A percentile compares a stretch with the other conserved stretches of the same genome.
phyloP scores from a whole-genome alignment of 2,329 filamentous ascomycete genomes.

The Conoideocrella luteorostrata region DNA sequence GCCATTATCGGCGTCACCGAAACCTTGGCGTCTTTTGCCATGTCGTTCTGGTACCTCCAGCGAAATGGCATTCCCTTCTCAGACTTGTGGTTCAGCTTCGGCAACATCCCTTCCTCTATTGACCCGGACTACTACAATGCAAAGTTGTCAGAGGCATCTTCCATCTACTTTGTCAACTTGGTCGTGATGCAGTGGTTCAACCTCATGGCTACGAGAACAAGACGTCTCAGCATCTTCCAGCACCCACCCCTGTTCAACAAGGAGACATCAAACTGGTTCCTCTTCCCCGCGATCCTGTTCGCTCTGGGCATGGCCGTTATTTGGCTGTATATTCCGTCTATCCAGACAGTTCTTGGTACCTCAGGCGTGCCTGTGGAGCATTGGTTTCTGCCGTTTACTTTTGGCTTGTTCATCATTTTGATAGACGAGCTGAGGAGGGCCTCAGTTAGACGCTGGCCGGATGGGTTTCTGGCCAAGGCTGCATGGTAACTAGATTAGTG shows the following conservation, averaged over 20 bases:
- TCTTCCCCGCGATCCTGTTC: constrained; percentile 67
- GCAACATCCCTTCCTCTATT: constrained; percentile 41
- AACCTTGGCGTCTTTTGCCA: constrained; percentile 53
- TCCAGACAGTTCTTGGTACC: constrained; percentile 57
- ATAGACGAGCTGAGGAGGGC: constrained; percentile 64
- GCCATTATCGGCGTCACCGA: constrained; percentile 61
- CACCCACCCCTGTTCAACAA: constrained; percentile 63
- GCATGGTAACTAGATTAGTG: constrained; percentile 45
- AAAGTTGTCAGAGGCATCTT: constrained; percentile 58
- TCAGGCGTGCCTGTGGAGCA: constrained; percentile 61
- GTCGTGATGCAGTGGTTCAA: constrained; percentile 82
- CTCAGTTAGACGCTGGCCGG: constrained; percentile 52
- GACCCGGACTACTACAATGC: constrained; percentile 47
- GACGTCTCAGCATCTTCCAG: constrained; percentile 61
- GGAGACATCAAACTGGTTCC: constrained; percentile 57
- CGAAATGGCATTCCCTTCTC: constrained; percentile 58
- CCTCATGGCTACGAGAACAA: constrained; percentile 61
- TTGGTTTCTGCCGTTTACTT: constrained; percentile 70
- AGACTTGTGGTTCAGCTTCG: constrained; percentile 63
- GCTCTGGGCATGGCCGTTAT: constrained; percentile 63
- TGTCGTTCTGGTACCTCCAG: constrained; percentile 61
- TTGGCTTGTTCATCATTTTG: constrained; percentile 52
- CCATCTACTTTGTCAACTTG: constrained; percentile 73
- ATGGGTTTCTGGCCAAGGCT: constrained; percentile 48
- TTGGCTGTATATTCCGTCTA: constrained; percentile 59